phyloP scores from a whole-genome alignment of 2,329 filamentous ascomycete species.

The Scedosporium dehoogii region DNA sequence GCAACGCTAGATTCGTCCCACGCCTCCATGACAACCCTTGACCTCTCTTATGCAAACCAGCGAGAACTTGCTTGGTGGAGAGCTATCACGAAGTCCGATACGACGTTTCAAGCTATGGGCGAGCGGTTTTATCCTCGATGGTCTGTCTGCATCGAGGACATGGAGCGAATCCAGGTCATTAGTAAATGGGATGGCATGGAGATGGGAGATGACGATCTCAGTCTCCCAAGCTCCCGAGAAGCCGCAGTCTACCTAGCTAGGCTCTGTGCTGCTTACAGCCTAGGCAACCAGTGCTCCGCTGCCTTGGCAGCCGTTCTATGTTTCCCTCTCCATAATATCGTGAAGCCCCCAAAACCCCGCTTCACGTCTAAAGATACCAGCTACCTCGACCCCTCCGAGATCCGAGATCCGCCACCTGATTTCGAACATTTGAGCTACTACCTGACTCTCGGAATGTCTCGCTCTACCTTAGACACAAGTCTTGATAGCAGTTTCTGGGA shows the following conservation, averaged over 20 bases:
- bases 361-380: background rate
- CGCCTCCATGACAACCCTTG: background rate
- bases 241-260: background rate
- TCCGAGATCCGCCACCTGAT: background rate
- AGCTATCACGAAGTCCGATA: background rate
- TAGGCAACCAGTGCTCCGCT: background rate
- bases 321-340: background rate
- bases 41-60: background rate
- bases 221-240: background rate
- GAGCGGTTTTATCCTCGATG: background rate
- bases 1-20: background rate
- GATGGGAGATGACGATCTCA: background rate
- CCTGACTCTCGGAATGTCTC: background rate
- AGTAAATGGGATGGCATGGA: background rate
- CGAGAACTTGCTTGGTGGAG: background rate
- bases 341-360: no score
- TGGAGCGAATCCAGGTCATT: background rate
- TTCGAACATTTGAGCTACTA: background rate
- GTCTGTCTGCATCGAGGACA: background rate
- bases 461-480: background rate
- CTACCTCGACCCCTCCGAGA: background rate
- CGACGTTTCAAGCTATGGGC: background rate
- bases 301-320: background rate
- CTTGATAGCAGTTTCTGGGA: background rate
- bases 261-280: background rate